These are phyloP conservation scores for Sisymbrium irio DNA, from an alignment of 345 rosid species.

Conservation along the genomic window DNA sequence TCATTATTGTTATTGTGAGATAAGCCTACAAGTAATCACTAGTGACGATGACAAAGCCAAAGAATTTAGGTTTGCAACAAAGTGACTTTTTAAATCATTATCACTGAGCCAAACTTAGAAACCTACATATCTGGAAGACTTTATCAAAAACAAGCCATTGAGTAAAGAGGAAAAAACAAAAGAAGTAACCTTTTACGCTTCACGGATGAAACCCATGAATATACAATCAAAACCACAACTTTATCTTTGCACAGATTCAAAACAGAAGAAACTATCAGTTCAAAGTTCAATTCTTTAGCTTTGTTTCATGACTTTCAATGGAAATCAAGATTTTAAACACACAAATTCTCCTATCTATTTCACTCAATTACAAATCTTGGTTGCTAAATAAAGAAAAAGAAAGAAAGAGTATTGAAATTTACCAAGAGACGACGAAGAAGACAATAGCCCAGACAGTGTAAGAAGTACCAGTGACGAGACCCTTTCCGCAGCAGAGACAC, in stretches of 20 bases:
- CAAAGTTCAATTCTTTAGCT: neutral
- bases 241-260: neutral
- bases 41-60: neutral
- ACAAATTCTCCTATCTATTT: neutral
- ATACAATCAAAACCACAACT: constrained; percentile 4
- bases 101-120: neutral
- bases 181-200: neutral
- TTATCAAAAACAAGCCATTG: neutral
- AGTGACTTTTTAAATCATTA: neutral
- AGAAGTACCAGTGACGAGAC: constrained; percentile 63
- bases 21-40: too few species aligned
- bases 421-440: constrained; percentile 93
- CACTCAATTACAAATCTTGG: constrained; percentile 1
- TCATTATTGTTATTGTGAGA: neutral
- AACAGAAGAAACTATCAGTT: neutral
- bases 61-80: neutral
- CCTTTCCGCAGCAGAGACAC: constrained; percentile 89
- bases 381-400: neutral
- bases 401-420: constrained; percentile 6
- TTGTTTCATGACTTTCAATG: neutral
- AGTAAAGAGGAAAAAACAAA: too few species aligned
- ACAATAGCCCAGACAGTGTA: constrained; percentile 56
- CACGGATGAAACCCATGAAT: neutral
- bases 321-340: neutral
- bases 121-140: neutral